Conservation (phyloP, 2,329 filamentous ascomycete genomes). For the Aspergillus eucalypticola region DNA sequence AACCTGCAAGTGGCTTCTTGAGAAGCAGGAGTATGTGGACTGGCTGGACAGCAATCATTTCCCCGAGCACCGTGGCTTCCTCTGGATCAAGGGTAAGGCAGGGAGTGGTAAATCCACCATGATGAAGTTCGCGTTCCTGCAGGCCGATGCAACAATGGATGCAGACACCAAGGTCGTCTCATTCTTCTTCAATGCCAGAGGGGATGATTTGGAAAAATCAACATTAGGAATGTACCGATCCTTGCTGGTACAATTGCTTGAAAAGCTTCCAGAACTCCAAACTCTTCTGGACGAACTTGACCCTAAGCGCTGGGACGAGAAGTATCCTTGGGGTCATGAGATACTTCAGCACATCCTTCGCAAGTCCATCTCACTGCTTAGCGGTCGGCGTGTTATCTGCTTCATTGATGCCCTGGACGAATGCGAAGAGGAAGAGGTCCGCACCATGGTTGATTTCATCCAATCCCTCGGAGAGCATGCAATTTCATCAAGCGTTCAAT, state of each 20-base stretch:
- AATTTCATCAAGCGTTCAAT: neutral
- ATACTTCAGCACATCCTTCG: conserved; percentile 31
- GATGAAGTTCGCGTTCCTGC: conserved; percentile 42
- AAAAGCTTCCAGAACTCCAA: conserved; percentile 36
- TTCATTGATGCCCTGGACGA: conserved; percentile 51
- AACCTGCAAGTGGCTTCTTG: conserved; percentile 16
- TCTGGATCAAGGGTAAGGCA: conserved; percentile 45
- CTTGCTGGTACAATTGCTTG: conserved; percentile 50
- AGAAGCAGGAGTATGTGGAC: conserved; percentile 26
- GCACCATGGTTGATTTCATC: conserved; percentile 38
- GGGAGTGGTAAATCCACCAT: conserved; percentile 48
- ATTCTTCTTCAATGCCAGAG: conserved; percentile 55
- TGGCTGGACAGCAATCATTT: conserved; percentile 35
- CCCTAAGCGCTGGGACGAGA: rapidly evolving
- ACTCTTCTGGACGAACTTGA: conserved; percentile 9
- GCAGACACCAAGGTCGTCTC: conserved; percentile 32
- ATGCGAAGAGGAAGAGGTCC: conserved; percentile 39
- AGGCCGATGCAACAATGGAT: neutral
- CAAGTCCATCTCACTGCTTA: conserved; percentile 28
- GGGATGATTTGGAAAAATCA: conserved; percentile 48
- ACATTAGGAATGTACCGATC: conserved; percentile 54
- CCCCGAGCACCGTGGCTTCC: conserved; percentile 24
- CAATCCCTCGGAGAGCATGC: conserved; percentile 29
- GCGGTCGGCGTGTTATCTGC: conserved; percentile 26
- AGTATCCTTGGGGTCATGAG: conserved; percentile 19